Conservation (phyloP, 441 rosid genomes). For the Macaranga tanarius region DNA sequence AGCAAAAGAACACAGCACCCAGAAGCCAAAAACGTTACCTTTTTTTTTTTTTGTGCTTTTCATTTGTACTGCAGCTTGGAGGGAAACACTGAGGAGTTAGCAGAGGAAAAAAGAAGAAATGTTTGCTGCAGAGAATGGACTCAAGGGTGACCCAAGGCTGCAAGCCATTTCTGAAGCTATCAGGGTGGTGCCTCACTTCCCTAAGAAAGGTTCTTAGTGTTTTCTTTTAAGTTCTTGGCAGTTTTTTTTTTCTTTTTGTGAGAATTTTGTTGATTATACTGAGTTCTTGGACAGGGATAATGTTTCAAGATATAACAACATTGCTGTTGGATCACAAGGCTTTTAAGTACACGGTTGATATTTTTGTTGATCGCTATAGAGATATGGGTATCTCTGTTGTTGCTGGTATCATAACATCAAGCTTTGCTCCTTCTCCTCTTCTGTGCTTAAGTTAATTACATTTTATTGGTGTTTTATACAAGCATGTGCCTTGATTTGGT, state of each 20-base stretch:
- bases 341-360: constrained; percentile 82
- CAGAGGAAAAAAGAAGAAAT: constrained; percentile 9
- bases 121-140: constrained; percentile 73
- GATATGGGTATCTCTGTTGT: constrained; percentile 89
- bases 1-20: not conserved
- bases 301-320: constrained; percentile 97
- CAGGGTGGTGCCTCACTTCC: constrained; percentile 88
- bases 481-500: not conserved
- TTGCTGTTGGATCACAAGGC: constrained; percentile 86
- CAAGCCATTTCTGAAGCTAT: constrained; percentile 76
- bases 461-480: not conserved
- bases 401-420: constrained; percentile 54
- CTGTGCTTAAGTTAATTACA: not conserved
- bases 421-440: not conserved
- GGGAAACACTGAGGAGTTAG: not conserved
- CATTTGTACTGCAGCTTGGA: not conserved
- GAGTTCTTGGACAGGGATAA: constrained; percentile 58
- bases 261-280: not conserved
- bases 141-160: constrained; percentile 73
- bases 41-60: not conserved
- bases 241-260: not conserved
- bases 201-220: constrained; percentile 57
- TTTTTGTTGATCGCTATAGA: constrained; percentile 92
- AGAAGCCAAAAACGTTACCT: not conserved
- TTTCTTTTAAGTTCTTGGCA: not conserved